phyloP scores from a whole-genome alignment of 2,329 filamentous ascomycete genomes.

The Paecilomyces formosus region DNA sequence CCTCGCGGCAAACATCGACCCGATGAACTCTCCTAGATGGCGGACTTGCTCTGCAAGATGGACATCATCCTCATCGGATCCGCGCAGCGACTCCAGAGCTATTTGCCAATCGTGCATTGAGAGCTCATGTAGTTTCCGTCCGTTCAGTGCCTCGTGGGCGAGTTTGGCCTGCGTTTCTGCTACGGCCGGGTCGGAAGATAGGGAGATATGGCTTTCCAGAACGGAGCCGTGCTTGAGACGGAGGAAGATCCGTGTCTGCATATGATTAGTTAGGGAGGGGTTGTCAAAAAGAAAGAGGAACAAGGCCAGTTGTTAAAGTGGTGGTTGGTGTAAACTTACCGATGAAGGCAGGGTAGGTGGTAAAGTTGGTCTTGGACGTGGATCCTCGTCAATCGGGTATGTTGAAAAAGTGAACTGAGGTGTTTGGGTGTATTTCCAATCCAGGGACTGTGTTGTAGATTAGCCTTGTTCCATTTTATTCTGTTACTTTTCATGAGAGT shows the following conservation, averaged over 20 bases:
- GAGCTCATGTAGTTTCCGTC: slow-evolving; percentile 45
- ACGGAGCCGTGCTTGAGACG: slow-evolving; percentile 34
- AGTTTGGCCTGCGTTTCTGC: slow-evolving; percentile 26
- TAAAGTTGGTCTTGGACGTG: slow-evolving; percentile 46
- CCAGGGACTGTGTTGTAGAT: slow-evolving; percentile 25
- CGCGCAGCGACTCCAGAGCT: not conserved
- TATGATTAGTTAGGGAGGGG: slow-evolving; percentile 5
- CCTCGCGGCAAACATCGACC: not conserved
- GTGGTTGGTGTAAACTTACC: slow-evolving; percentile 25
- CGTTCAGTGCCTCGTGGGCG: slow-evolving; percentile 25
- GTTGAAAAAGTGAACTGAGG: slow-evolving; percentile 71
- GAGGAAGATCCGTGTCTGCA: slow-evolving; percentile 35
- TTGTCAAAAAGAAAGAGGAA: not conserved
- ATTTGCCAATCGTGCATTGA: slow-evolving; percentile 17
- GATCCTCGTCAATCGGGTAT: slow-evolving; percentile 51
- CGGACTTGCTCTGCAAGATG: not conserved
- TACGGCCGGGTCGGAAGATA: slow-evolving; percentile 22
- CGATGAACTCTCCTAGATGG: not conserved
- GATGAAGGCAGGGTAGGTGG: slow-evolving; percentile 42
- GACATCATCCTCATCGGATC: not conserved
- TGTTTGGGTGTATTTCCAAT: slow-evolving; percentile 79
- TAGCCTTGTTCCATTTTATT: not conserved
- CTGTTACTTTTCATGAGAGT: not conserved
- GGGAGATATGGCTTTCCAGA: slow-evolving; percentile 31
- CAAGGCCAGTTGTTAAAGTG: not conserved